A percentile compares a stretch with the other conserved stretches of the same genome.
These are phyloP conservation scores for Tolypocladium nubicola DNA, from an alignment of 2,329 filamentous ascomycete species.

Conservation along the genomic window DNA sequence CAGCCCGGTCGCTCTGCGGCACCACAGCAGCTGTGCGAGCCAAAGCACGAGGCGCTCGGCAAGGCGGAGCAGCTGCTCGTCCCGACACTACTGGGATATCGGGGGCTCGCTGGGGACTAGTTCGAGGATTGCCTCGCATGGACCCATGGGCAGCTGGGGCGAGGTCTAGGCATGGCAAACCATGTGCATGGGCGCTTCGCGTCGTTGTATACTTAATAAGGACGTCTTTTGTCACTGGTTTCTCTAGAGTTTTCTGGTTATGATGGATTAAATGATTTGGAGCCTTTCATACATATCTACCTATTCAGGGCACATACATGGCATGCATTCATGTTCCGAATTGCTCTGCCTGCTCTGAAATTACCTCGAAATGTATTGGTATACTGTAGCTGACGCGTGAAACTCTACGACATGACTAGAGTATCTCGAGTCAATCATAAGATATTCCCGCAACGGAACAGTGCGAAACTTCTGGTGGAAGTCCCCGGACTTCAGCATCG, in stretches of 20 bases:
- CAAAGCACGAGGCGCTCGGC: constrained; percentile 73
- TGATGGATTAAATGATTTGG: neutral
- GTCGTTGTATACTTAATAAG: neutral
- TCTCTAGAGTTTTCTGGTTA: neutral
- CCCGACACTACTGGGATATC: constrained; percentile 86
- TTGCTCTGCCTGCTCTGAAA: too few relatives aligned
- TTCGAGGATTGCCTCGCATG: constrained; percentile 55
- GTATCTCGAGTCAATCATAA: too few relatives aligned
- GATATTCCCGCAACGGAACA: too few relatives aligned
- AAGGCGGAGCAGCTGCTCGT: constrained; percentile 57
- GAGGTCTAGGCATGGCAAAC: constrained; percentile 43
- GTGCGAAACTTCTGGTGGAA: too few relatives aligned
- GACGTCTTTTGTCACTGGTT: neutral
- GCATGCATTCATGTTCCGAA: too few relatives aligned
- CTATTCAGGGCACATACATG: too few relatives aligned
- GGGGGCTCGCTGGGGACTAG: constrained; percentile 71
- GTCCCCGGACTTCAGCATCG: too few relatives aligned
- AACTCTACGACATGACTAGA: too few relatives aligned
- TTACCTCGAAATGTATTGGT: too few relatives aligned
- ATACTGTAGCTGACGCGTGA: too few relatives aligned
- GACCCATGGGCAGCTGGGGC: constrained; percentile 68
- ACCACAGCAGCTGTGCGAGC: constrained; percentile 66
- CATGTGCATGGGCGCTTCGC: neutral
- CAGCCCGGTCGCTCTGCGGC: constrained; percentile 36
- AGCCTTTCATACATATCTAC: neutral